Percentiles rank a stretch among this genome's conserved stretches.
These are phyloP conservation scores for Hordeum marinum DNA, from an alignment of 176 grass and related monocot species.

Conservation along the genomic window DNA sequence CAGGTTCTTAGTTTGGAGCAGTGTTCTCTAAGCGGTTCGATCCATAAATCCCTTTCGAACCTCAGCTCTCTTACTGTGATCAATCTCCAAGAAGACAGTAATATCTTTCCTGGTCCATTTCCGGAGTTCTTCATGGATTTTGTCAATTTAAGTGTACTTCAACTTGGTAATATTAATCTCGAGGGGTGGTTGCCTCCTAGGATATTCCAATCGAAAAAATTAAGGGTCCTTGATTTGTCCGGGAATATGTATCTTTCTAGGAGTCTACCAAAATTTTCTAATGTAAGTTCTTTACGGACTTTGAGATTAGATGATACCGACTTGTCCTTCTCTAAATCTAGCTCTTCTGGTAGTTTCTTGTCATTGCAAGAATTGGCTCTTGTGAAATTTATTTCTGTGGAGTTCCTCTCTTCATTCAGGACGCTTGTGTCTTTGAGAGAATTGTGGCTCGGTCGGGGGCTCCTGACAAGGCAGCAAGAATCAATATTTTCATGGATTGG, in stretches of 20 bases:
- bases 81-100: neutral
- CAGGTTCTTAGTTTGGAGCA: constrained; percentile 8
- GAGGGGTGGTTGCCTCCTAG: constrained; percentile 3
- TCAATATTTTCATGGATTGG: neutral
- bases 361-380: neutral
- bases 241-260: constrained; percentile 12
- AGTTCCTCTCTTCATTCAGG: neutral
- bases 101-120: neutral
- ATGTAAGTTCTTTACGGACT: neutral
- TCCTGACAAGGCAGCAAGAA: neutral
- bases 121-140: constrained; percentile 12
- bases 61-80: constrained; percentile 8
- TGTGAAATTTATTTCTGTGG: neutral
- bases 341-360: neutral
- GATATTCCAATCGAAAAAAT: constrained; percentile 3
- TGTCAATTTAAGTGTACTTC: constrained; percentile 4
- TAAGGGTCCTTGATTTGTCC: constrained; percentile 36
- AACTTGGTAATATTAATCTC: constrained; percentile 11
- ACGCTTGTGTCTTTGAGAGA: neutral
- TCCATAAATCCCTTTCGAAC: constrained; percentile 2
- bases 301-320: neutral
- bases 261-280: neutral
- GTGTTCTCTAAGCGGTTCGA: neutral
- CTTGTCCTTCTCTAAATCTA: neutral
- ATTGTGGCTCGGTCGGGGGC: neutral